Conservation (phyloP, 805 yeast species). For the Maudiozyma barnettii region DNA sequence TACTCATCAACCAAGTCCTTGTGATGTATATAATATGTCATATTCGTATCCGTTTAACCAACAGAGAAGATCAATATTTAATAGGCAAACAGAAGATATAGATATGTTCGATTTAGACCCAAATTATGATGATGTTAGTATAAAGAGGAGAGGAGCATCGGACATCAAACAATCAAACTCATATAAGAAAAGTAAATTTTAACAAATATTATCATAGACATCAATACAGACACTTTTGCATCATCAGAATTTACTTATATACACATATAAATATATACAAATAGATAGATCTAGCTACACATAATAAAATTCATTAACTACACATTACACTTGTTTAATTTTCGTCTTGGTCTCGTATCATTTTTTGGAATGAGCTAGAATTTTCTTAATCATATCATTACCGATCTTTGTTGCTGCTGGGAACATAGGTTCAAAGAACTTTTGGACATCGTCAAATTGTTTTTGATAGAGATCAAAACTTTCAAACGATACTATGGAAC, state of each 20-base stretch:
- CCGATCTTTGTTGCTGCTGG: conserved; percentile 84
- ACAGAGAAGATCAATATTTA: not conserved
- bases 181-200: not conserved
- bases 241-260: not conserved
- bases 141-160: not conserved
- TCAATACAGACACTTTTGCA: no score
- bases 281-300: not conserved
- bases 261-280: not conserved
- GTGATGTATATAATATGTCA: no score
- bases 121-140: not conserved
- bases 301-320: not conserved
- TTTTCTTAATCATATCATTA: conserved; percentile 86
- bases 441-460: conserved; percentile 70
- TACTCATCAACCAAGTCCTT: no score
- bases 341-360: not conserved
- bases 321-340: not conserved
- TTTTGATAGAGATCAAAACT: conserved; percentile 61
- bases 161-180: not conserved
- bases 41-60: not conserved
- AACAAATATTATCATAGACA: no score
- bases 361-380: conserved; percentile 33
- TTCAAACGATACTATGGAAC: conserved; percentile 66
- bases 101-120: not conserved
- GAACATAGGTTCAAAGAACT: conserved; percentile 78
- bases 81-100: not conserved